Evolutionary conservation across 768 basidiomycete genomes (phyloP), one percentile per base, ranked within the genome.

Genomic region (Pulveroboletus sp.): DNA sequence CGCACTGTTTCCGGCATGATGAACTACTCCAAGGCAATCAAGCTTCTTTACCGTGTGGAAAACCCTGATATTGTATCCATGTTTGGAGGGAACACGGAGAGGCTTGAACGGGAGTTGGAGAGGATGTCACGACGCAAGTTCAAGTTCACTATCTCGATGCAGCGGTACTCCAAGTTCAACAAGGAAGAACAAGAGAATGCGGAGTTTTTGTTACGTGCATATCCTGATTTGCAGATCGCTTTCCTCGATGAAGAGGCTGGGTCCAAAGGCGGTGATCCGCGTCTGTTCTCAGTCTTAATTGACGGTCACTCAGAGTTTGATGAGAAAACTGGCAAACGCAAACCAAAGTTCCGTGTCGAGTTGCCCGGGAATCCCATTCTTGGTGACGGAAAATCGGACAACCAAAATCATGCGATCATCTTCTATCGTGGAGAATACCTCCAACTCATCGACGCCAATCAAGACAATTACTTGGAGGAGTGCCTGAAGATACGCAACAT

Each of bases 11-110:
- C 96, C 5, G 96, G 96, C 54, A 97, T 99, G 92, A 98, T 99
- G 96, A 98, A 99, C 74, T 99, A 99, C 73, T 89, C 93, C 62
- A 99, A 99, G 73, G 96, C 96, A 24, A 95, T 99, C 84, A 99
- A 99, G 70, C 80, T 99, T 33, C 80, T 98, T 17, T 98, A 98
- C 69, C 90, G 96, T 32, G 95, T 99, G 54, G 96, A 98, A 72
- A 98, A 97, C 70, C 96, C 96, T 8, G 92, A 93, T 67, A 88
- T 97, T 49, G 96, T 99, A 2, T 93, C 97, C 65, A 81, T 82
- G 53, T 95, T 97, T 70, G 93, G 90, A 36, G 94, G 95, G 5
- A 97, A 95, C 73, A 96, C 96, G 8, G 95, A 98, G 65, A 82
- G 86, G 50, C 80, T 99, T 37, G 96, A 98, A 71, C 83, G 91